phyloP scores from a whole-genome alignment of 495 filamentous ascomycete species.

The Tuber microsphaerosporum region DNA sequence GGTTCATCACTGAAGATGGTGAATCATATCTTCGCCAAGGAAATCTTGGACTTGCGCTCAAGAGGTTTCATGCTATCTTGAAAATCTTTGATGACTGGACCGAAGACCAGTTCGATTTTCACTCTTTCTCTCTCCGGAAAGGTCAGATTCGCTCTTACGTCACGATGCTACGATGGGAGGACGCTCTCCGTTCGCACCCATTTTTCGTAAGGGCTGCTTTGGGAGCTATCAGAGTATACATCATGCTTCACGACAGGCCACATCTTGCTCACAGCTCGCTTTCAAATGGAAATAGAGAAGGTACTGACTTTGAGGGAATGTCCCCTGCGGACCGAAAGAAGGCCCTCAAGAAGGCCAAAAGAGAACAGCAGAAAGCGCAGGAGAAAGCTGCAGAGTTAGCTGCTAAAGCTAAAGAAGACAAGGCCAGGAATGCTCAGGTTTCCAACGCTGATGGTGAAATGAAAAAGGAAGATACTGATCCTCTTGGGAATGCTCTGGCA shows the following conservation, averaged over 20 bases:
- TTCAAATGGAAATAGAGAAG: conserved; percentile 48
- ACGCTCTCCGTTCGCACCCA: conserved; percentile 79
- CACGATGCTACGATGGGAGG: conserved; percentile 95
- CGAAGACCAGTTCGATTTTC: conserved; percentile 98
- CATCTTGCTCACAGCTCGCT: conserved; percentile 53
- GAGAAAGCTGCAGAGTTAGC: conserved; percentile 72
- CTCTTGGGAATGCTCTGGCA: conserved; percentile 67
- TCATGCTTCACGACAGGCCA: conserved; percentile 71
- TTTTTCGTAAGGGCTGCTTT: conserved; percentile 86
- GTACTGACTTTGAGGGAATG: conserved; percentile 48
- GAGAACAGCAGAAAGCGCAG: conserved; percentile 70
- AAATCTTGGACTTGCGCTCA: conserved; percentile 77
- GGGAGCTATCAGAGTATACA: conserved; percentile 70
- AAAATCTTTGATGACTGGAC: conserved; percentile 96
- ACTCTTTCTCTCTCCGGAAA: conserved; percentile 90
- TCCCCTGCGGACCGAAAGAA: conserved; percentile 77
- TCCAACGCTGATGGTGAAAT: conserved; percentile 46
- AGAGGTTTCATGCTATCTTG: conserved; percentile 64
- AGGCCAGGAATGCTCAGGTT: conserved; percentile 49
- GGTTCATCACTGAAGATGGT: conserved; percentile 93
- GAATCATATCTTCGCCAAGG: conserved; percentile 79
- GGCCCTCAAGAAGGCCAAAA: conserved; percentile 88
- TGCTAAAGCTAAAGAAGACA: conserved; percentile 68
- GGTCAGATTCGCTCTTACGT: conserved; percentile 92
- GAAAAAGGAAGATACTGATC: conserved; percentile 83